phyloP scores from a whole-genome alignment of 176 grass and related monocot species.

The Zea luxurians region DNA sequence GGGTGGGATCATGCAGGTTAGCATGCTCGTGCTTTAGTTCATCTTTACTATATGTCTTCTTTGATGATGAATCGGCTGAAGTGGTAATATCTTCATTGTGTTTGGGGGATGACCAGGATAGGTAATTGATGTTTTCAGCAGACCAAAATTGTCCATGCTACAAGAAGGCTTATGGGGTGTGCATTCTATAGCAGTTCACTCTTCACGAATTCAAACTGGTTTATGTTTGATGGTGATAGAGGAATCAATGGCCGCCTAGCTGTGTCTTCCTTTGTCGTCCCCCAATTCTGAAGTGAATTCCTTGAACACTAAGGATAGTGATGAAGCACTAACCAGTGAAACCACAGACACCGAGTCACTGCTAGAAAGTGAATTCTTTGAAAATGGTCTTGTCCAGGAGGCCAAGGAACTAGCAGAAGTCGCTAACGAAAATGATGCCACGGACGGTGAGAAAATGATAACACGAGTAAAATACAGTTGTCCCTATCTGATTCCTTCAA shows the following conservation, averaged over 20 bases:
- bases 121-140: slow-evolving; percentile 36
- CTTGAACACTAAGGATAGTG: slow-evolving; percentile 19
- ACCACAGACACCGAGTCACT: not conserved
- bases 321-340: slow-evolving; percentile 38
- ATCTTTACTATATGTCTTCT: too few species aligned
- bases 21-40: too few species aligned
- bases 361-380: slow-evolving; percentile 19
- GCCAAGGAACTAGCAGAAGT: not conserved
- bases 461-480: too few species aligned
- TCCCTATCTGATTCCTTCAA: too few species aligned
- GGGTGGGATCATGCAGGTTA: slow-evolving; percentile 41
- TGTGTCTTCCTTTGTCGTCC: slow-evolving; percentile 56
- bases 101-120: slow-evolving; percentile 71
- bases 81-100: slow-evolving; percentile 81
- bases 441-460: slow-evolving; percentile 29
- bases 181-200: slow-evolving; percentile 51
- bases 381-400: slow-evolving; percentile 35
- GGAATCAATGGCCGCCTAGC: slow-evolving; percentile 47
- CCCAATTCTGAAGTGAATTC: slow-evolving; percentile 44
- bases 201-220: slow-evolving; percentile 83
- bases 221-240: slow-evolving; percentile 82
- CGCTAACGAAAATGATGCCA: not conserved
- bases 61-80: slow-evolving; percentile 83
- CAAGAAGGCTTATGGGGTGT: slow-evolving; percentile 30
- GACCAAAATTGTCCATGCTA: not conserved